phyloP scores from a whole-genome alignment of 352 stramenopile genomes.

The Pythium diclinum region DNA sequence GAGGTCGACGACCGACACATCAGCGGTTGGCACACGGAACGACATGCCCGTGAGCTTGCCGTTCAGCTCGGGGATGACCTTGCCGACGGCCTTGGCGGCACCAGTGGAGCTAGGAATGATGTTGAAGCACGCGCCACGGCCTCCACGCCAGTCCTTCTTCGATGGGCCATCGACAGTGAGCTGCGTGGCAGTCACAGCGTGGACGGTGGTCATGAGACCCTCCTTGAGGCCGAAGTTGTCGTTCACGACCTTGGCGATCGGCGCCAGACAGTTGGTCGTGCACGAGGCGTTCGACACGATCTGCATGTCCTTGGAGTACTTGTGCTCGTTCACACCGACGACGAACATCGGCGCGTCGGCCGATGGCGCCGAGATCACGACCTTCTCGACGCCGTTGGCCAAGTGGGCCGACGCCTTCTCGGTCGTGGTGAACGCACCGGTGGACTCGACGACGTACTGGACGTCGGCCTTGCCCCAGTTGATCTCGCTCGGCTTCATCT shows the following conservation, averaged over 20 bases:
- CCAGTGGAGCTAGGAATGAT: slow-evolving; percentile 91
- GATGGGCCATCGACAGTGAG: slow-evolving; percentile 94
- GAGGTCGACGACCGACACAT: slow-evolving; percentile 95
- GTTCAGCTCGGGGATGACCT: slow-evolving; percentile 57
- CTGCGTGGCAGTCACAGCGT: slow-evolving; percentile 81
- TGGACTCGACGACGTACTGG: slow-evolving; percentile 95
- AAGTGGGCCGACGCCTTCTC: slow-evolving; percentile 85
- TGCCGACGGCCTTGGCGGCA: slow-evolving; percentile 45
- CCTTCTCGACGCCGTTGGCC: slow-evolving; percentile 93
- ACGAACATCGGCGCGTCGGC: slow-evolving; percentile 94
- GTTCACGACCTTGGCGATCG: slow-evolving; percentile 53
- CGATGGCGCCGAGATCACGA: slow-evolving; percentile 95
- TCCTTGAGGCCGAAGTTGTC: slow-evolving; percentile 60
- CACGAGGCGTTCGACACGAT: slow-evolving; percentile 82
- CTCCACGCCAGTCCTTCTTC: slow-evolving; percentile 93
- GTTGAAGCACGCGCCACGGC: slow-evolving; percentile 89
- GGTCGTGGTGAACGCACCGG: slow-evolving; percentile 92
- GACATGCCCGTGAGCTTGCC: slow-evolving; percentile 95
- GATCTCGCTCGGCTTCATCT: slow-evolving; percentile 61
- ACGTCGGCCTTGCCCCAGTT: slow-evolving; percentile 76
- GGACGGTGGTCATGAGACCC: slow-evolving; percentile 49
- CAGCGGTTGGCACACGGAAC: slow-evolving; percentile 92
- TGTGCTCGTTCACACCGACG: slow-evolving; percentile 93
- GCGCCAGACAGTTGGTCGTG: slow-evolving; percentile 73
- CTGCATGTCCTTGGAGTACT: slow-evolving; percentile 87